Base-by-base conservation (phyloP, 2,329 filamentous ascomycete genomes). In the Mariannaea sp. region DNA sequence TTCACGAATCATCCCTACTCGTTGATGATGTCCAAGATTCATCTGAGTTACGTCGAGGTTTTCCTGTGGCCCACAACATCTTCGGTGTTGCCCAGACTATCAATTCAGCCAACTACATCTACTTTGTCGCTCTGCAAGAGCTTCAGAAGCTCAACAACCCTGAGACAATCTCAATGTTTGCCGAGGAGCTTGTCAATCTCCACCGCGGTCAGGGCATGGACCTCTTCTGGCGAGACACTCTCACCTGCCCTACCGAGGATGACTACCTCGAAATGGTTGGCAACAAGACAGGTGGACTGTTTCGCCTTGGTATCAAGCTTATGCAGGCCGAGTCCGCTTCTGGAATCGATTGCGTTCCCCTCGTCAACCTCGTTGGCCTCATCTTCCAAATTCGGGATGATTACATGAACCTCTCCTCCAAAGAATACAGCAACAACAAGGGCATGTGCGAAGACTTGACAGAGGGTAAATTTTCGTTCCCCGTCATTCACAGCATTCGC, bases 391-490 rank as follows among this genome's bases (percentile, higher is more conserved):
- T 96, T 74, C 84, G 89, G 64, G 90, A 93, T 76, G 94, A 99
- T 80, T 96, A 96, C 76, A 85, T 92, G 72, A 97, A 97, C 71
- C 84, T 99, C 36, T 83, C 81, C 24, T 83, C 80, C 14, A 77
- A 75, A n/a, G 80, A 86, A 66, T 97, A 97, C 77, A 86, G 86
- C 30, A 79, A 88, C 59, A 93, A 96, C 73, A 97, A 97, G 77
- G 94, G 93, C 43, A 83, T 96, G 63, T 96, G 90, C 72, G 93
- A 97, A 76, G 94, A 97, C 73, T 76, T 97, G 64, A 97, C 92
- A 1, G 94, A 97, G 76, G 93, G 93, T 59, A 97, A 97, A 79
- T 97, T 97, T 77, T 93, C 88, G 20, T 97, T 97, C 70, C 92
- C 92, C 33, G 87, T 97, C 66, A 96, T 97, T 66, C 93, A 97